Evolutionary conservation across 176 grass and related monocot species (phyloP).

Genomic region (Ensete ventricosum): DNA sequence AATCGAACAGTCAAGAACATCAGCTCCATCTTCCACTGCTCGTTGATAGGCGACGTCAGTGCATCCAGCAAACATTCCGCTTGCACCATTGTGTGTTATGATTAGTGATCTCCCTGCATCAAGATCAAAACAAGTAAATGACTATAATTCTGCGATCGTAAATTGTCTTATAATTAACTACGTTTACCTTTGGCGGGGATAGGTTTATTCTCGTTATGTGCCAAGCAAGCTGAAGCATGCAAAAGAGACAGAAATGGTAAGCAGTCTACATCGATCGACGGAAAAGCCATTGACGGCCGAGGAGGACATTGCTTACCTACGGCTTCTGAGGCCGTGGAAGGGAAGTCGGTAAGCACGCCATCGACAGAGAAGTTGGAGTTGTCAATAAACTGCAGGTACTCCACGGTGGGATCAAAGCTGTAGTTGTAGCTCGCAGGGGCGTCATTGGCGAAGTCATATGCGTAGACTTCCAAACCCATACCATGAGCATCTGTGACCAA

Average conservation of each 20-base stretch:
- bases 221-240: slow-evolving; percentile 68
- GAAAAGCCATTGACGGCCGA: no score
- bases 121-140: slow-evolving; percentile 12
- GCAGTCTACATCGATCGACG: no score
- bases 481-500: slow-evolving; percentile 70
- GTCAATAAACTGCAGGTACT: slow-evolving; percentile 79
- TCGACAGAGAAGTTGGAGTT: slow-evolving; percentile 61
- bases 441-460: slow-evolving; percentile 62
- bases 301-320: slow-evolving; percentile 37
- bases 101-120: slow-evolving; percentile 39
- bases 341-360: slow-evolving; percentile 73
- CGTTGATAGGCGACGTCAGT: slow-evolving; percentile 49
- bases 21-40: slow-evolving; percentile 48
- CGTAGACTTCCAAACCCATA: slow-evolving; percentile 66
- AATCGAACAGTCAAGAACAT: slow-evolving; percentile 71
- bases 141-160: not conserved
- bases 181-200: slow-evolving; percentile 12
- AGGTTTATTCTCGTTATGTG: slow-evolving; percentile 37
- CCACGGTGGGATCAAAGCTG: slow-evolving; percentile 60
- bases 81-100: slow-evolving; percentile 60
- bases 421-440: slow-evolving; percentile 58
- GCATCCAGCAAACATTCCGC: slow-evolving; percentile 47
- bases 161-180: not conserved
- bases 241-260: slow-evolving; percentile 16
- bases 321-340: slow-evolving; percentile 67